Evolutionary conservation across 257 asterid genomes (phyloP).

Genomic region (Solanum appendiculatum): DNA sequence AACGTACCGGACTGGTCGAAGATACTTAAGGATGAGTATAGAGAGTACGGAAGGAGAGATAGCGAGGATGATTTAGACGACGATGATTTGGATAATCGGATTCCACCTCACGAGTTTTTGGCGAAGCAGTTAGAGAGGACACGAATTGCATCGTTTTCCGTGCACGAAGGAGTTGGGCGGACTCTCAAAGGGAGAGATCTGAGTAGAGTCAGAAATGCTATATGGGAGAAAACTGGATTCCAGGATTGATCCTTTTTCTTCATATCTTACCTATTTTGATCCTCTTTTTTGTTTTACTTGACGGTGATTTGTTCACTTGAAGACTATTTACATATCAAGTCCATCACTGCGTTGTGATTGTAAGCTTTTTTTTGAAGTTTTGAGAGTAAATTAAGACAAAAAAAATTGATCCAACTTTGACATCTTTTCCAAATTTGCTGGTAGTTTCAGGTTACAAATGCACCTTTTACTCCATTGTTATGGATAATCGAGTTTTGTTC

Average conservation of each 20-base stretch:
- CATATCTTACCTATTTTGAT: neutral
- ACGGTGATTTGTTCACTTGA: neutral
- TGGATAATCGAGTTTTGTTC: neutral
- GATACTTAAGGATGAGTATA: constrained; percentile 20
- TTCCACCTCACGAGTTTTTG: constrained; percentile 33
- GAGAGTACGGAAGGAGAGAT: constrained; percentile 9
- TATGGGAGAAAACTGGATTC: constrained; percentile 96
- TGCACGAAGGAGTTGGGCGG: constrained; percentile 93
- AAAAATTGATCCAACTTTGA: neutral
- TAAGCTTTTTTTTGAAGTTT: neutral
- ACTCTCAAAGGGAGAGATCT: constrained; percentile 95
- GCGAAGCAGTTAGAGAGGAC: constrained; percentile 33
- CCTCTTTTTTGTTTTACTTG: neutral
- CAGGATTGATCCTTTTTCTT: constrained; percentile 22
- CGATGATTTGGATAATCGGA: neutral
- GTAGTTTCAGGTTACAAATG: neutral
- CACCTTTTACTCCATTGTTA: neutral
- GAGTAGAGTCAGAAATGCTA: constrained; percentile 89
- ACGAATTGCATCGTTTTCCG: constrained; percentile 68
- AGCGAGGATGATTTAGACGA: neutral
- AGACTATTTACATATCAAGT: neutral
- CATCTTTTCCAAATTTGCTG: neutral
- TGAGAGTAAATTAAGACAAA: neutral
- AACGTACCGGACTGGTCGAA: constrained; percentile 31
- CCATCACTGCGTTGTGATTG: neutral